Evolutionary conservation across 2,329 filamentous ascomycete species (phyloP).

Genomic region (Helicocarpus griseus): DNA sequence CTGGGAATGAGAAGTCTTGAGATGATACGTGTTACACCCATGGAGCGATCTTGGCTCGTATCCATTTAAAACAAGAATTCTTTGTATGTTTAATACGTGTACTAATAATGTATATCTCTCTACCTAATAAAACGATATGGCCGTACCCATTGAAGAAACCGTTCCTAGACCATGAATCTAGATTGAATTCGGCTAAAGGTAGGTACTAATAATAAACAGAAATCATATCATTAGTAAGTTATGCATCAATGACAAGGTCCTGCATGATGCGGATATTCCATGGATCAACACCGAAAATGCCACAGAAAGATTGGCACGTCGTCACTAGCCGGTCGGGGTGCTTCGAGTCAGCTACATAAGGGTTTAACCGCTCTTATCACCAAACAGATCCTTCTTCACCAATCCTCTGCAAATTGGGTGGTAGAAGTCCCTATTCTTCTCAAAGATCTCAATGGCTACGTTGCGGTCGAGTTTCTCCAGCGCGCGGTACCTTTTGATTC

Average conservation of each 20-base stretch:
- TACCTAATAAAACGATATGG: background rate
- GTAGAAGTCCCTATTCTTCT: conserved; percentile 84
- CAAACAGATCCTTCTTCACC: conserved; percentile 73
- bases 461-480: conserved; percentile 65
- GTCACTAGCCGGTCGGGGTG: too few species aligned
- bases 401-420: conserved; percentile 84
- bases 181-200: too few species aligned
- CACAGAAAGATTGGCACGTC: too few species aligned
- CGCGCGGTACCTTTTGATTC: conserved; percentile 44
- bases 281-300: too few species aligned
- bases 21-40: background rate
- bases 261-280: too few species aligned
- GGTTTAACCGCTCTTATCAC: conserved; percentile 20
- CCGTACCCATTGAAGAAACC: background rate
- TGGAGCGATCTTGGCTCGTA: background rate
- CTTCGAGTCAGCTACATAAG: background rate
- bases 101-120: background rate
- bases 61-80: too few species aligned
- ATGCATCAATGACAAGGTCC: too few species aligned
- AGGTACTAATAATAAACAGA: too few species aligned
- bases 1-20: background rate
- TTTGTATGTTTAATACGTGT: background rate
- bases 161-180: too few species aligned
- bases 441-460: conserved; percentile 71
- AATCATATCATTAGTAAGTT: too few species aligned